phyloP scores from a whole-genome alignment of 805 yeast species.

The Spathaspora sp. region DNA sequence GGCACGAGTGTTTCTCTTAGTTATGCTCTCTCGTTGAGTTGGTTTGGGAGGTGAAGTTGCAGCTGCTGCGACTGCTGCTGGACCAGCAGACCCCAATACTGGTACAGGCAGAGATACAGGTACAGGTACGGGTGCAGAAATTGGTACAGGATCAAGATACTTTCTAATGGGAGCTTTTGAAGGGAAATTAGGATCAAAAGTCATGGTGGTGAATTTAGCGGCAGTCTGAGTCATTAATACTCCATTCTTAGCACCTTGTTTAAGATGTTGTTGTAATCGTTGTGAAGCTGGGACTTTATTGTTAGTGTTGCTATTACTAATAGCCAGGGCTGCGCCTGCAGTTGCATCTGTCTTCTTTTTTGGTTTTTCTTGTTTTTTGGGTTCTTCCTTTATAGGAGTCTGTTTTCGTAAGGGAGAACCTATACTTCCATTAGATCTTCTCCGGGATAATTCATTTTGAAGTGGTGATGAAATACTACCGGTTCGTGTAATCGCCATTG shows the following conservation, averaged over 20 bases:
- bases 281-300: conserved; percentile 27
- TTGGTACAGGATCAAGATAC: conserved; percentile 10
- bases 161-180: conserved; percentile 15
- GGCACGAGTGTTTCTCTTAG: neutral
- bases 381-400: neutral
- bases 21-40: neutral
- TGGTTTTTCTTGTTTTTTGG: neutral
- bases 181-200: conserved; percentile 39
- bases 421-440: conserved; percentile 18
- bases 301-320: conserved; percentile 10
- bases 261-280: conserved; percentile 35
- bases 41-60: conserved; percentile 2
- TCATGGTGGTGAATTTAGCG: conserved; percentile 31
- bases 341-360: conserved; percentile 1
- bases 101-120: neutral
- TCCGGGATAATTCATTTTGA: conserved; percentile 5
- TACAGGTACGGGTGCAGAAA: conserved; percentile 1
- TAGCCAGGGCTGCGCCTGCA: conserved; percentile 12
- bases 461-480: conserved; percentile 3
- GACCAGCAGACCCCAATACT: neutral
- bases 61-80: conserved; percentile 1
- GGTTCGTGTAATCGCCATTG: conserved; percentile 24
- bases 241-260: conserved; percentile 24
- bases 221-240: conserved; percentile 34
- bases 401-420: neutral